Base-by-base conservation (phyloP, 805 yeast species). In the Yarrowia phangngaensis region DNA sequence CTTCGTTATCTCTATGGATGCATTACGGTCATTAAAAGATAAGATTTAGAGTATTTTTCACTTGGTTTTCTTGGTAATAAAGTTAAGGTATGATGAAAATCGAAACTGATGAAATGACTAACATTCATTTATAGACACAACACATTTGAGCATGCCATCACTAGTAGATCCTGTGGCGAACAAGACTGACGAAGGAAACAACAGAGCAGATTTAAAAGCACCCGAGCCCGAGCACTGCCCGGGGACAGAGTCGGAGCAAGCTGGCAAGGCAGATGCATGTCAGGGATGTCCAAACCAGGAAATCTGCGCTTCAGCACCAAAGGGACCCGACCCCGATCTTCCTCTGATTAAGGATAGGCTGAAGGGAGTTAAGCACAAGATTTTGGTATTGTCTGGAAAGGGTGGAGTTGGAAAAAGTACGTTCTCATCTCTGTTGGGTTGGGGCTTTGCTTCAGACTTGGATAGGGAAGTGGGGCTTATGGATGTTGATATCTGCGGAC, bases 401-500 rank as follows among this genome's bases (percentile, higher is more conserved):
- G 83, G 97, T 12, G 98, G 99, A 9, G 99, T 92, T 1, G 99
- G 99, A 0, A 92, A 92, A 64, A 86, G 96, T 0, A 92, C 99
- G 0, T 90, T 92, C 63, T 84, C 97, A 0, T 77, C 95, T 4
- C 84, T 92, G 92, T 72, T 92, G n/a, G 79, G 95, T 14, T 92
- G 97, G 96, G 96, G 97, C 0, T 67, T 92, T 29, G 89, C 97
- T 3, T 55, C 66, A 12, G 82, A 80, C 59, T 83, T 78, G 51
- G 82, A 78, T 28, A 61, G 82, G 20, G 97, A 92, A 62, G 82
- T 92, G 8, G 99, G 97, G 3, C 90, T 95, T 27, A 85, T 92
- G 92, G 99, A 92, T 65, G 69, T 92, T 50, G 99, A 92, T 68
- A 87, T 92, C 27, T 92, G 98, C 67, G 99, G 99, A 0, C 99